These are phyloP conservation scores for Viola odorata DNA, from an alignment of 345 rosid genomes.

Conservation along the genomic window DNA sequence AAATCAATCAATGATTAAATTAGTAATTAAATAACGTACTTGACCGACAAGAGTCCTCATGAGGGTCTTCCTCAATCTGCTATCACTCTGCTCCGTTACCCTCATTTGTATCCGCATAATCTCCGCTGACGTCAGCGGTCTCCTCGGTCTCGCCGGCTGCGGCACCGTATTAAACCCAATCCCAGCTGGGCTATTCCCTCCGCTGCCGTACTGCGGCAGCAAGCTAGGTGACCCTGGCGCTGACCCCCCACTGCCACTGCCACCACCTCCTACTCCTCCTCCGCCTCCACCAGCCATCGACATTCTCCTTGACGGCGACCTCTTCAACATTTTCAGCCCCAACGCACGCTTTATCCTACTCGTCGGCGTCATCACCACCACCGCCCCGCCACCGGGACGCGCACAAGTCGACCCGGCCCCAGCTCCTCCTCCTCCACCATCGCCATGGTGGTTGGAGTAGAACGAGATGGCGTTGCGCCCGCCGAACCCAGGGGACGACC, in stretches of 20 bases:
- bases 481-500: slow-evolving; percentile 81
- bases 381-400: slow-evolving; percentile 26
- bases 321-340: slow-evolving; percentile 69
- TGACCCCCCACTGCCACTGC: slow-evolving; percentile 24
- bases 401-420: slow-evolving; percentile 19
- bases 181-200: slow-evolving; percentile 22
- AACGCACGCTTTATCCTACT: slow-evolving; percentile 71
- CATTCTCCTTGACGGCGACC: slow-evolving; percentile 70
- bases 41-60: slow-evolving; percentile 90
- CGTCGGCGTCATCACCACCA: slow-evolving; percentile 61
- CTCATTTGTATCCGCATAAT: slow-evolving; percentile 90
- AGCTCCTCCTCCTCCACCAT: slow-evolving; percentile 26
- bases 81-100: slow-evolving; percentile 86
- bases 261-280: slow-evolving; percentile 8
- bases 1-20: too few species aligned
- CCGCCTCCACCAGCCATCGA: slow-evolving; percentile 25
- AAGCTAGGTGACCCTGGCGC: slow-evolving; percentile 50
- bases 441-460: slow-evolving; percentile 29
- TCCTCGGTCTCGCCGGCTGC: slow-evolving; percentile 36
- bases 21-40: slow-evolving; percentile 34
- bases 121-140: slow-evolving; percentile 88
- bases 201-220: slow-evolving; percentile 4
- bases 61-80: slow-evolving; percentile 74
- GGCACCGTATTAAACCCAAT: slow-evolving; percentile 39
- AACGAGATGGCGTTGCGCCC: slow-evolving; percentile 59